Evolutionary conservation across 202 grass and related monocot genomes (phyloP).

Genomic region (Sporobolus alterniflorus): DNA sequence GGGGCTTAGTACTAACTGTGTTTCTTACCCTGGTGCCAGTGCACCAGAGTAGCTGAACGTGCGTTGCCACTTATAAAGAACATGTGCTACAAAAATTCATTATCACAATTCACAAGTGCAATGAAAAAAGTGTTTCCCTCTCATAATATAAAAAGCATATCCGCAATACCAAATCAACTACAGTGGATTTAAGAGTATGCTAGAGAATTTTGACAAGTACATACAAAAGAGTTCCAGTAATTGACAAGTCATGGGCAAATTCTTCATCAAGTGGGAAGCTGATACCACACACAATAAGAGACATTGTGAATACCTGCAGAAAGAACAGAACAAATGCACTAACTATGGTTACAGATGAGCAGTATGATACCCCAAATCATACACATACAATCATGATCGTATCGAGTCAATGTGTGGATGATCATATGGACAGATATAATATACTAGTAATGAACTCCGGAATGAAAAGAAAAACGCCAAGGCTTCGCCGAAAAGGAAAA

Average conservation of each 20-base stretch:
- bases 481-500: background rate
- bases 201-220: conserved; percentile 37
- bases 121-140: background rate
- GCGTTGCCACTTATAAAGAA: too few species aligned
- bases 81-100: background rate
- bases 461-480: conserved; percentile 22
- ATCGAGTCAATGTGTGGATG: background rate
- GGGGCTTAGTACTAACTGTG: too few species aligned
- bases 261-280: conserved; percentile 75
- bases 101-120: too few species aligned
- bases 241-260: conserved; percentile 70
- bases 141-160: background rate
- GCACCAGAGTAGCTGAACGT: too few species aligned
- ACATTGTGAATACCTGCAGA: conserved; percentile 90
- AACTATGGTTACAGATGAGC: background rate
- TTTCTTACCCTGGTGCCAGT: too few species aligned
- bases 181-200: conserved; percentile 10
- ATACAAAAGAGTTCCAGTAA: conserved; percentile 89
- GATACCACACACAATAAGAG: conserved; percentile 83
- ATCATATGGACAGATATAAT: conserved; percentile 2
- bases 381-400: background rate
- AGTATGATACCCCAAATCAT: background rate
- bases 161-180: background rate
- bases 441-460: background rate
- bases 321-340: conserved; percentile 18